phyloP scores from a whole-genome alignment of 208 protist species.

The Plasmodiophora brassicae region DNA sequence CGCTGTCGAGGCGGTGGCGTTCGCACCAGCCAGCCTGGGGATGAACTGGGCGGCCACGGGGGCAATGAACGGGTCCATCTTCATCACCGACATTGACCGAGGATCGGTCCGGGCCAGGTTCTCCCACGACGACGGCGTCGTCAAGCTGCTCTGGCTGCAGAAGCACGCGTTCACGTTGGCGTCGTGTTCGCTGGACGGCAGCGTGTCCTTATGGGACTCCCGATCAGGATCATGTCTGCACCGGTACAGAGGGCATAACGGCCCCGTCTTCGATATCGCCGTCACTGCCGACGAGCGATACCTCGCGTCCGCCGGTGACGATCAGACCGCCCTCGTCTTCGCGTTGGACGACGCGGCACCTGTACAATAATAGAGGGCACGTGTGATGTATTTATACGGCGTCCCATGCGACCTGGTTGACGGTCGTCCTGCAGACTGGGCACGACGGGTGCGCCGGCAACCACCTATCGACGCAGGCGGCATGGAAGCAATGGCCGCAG shows the following conservation, averaged over 20 bases:
- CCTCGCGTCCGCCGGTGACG: not conserved
- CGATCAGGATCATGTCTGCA: not conserved
- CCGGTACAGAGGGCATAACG: not conserved
- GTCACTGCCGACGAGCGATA: not conserved
- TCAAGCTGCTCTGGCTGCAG: not conserved
- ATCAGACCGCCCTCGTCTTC: not conserved
- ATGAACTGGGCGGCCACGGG: not conserved
- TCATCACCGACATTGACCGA: not conserved
- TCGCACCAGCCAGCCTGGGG: not conserved
- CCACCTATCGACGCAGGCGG: not conserved
- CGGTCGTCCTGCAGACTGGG: not conserved
- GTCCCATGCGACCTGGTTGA: not conserved
- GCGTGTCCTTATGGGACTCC: not conserved
- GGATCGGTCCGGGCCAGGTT: not conserved
- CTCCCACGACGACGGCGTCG: not conserved
- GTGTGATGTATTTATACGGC: too few species aligned
- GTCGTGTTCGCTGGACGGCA: not conserved
- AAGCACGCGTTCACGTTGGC: not conserved
- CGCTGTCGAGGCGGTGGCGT: not conserved
- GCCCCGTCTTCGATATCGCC: not conserved
- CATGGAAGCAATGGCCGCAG: not conserved
- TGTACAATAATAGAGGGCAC: too few species aligned
- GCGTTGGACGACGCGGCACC: too few species aligned
- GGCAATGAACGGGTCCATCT: not conserved
- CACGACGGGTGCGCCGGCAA: not conserved